Evolutionary conservation across 1,284 basidiomycete genomes (phyloP).

Genomic region (Sporisorium scitamineum): DNA sequence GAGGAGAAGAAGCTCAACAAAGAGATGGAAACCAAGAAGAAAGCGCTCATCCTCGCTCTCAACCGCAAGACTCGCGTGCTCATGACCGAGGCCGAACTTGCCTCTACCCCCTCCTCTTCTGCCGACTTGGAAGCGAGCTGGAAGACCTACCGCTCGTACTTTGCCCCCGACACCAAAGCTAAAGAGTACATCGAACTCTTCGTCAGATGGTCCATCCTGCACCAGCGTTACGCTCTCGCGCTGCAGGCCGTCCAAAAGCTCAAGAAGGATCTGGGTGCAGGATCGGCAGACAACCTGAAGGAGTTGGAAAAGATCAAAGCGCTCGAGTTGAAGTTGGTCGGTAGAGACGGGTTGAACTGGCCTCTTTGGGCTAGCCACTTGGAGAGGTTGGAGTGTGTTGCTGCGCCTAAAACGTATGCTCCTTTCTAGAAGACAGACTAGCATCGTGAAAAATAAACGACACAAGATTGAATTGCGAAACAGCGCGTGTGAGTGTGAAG

Average conservation of each 20-base stretch:
- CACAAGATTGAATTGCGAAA: background rate
- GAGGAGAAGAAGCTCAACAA: constrained; percentile 63
- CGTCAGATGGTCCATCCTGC: constrained; percentile 57
- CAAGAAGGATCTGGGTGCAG: constrained; percentile 62
- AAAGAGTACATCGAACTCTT: constrained; percentile 59
- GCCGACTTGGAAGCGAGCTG: constrained; percentile 46
- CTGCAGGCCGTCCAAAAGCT: constrained; percentile 58
- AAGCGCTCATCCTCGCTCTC: constrained; percentile 63
- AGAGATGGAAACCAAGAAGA: constrained; percentile 61
- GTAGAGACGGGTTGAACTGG: constrained; percentile 48
- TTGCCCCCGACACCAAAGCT: constrained; percentile 52
- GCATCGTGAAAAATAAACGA: background rate
- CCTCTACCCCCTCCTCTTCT: background rate
- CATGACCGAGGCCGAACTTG: constrained; percentile 41
- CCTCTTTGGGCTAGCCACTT: constrained; percentile 45
- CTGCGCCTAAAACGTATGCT: constrained; percentile 32
- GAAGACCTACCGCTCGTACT: constrained; percentile 51
- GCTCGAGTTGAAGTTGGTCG: constrained; percentile 52
- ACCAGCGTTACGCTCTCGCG: constrained; percentile 59
- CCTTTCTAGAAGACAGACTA: constrained; percentile 47
- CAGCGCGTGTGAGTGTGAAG: background rate
- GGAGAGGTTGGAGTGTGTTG: constrained; percentile 26
- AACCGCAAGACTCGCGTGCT: constrained; percentile 59
- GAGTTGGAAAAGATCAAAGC: constrained; percentile 56
- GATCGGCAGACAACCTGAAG: constrained; percentile 44